phyloP scores from a whole-genome alignment of 2,329 filamentous ascomycete genomes.

The Claviceps fusiformis region DNA sequence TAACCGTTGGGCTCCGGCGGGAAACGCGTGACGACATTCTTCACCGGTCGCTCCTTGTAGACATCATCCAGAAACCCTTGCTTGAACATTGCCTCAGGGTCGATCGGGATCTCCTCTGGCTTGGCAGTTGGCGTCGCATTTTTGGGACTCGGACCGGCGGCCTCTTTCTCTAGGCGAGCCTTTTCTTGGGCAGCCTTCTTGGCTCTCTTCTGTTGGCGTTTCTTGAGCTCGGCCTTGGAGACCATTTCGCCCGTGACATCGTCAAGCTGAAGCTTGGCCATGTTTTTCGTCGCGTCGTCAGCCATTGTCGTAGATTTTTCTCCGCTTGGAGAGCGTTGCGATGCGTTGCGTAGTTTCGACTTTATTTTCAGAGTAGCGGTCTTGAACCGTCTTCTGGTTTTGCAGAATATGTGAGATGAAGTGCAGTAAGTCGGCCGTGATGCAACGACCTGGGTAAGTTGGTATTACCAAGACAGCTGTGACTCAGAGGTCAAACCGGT shows the following conservation, averaged over 20 bases:
- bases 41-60: constrained; percentile 51
- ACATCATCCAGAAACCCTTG: constrained; percentile 62
- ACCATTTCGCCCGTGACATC: constrained; percentile 52
- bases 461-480: neutral
- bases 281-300: constrained; percentile 31
- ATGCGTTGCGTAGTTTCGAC: neutral
- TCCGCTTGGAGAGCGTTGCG: no score
- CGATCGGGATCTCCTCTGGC: constrained; percentile 25
- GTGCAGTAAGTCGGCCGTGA: neutral
- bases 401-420: neutral
- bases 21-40: constrained; percentile 56
- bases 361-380: neutral
- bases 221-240: constrained; percentile 49
- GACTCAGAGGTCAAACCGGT: neutral
- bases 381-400: neutral
- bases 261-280: constrained; percentile 46
- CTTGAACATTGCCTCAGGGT: constrained; percentile 62
- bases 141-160: constrained; percentile 39
- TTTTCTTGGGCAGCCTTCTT: constrained; percentile 48
- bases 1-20: constrained; percentile 87
- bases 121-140: constrained; percentile 4
- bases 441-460: neutral
- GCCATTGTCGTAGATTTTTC: constrained; percentile 24
- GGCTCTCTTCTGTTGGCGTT: constrained; percentile 40
- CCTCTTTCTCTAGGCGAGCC: constrained; percentile 73